Evolutionary conservation across 2,329 filamentous ascomycete genomes (phyloP).

Genomic region (Penicillium glabrum): DNA sequence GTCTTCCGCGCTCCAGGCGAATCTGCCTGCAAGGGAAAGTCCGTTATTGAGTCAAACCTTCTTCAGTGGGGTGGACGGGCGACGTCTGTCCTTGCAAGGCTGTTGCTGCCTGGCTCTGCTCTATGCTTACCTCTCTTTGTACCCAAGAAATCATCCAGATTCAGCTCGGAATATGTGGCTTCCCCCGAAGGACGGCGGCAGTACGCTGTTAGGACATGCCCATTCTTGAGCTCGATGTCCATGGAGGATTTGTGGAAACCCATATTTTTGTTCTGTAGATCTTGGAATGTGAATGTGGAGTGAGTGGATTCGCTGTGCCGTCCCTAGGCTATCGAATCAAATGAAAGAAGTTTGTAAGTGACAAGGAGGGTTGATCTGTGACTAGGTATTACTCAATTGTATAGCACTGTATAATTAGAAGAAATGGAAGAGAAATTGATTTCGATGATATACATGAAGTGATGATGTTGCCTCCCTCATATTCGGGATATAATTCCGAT

Average conservation of each 20-base stretch:
- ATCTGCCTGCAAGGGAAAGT: slow-evolving; percentile 9
- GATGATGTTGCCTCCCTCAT: not conserved
- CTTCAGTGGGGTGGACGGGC: not conserved
- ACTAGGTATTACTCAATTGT: not conserved
- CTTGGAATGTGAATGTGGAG: not conserved
- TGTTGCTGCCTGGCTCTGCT: not conserved
- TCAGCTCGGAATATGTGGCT: slow-evolving; percentile 20
- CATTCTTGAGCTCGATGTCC: slow-evolving; percentile 18
- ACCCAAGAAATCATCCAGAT: slow-evolving; percentile 19
- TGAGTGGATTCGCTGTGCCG: not conserved
- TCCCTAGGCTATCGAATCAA: not conserved
- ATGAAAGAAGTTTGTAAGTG: not conserved
- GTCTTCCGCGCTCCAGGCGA: slow-evolving; percentile 16
- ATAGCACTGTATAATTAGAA: not conserved
- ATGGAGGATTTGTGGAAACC: slow-evolving; percentile 22
- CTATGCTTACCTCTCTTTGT: slow-evolving; percentile 15
- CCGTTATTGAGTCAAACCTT: not conserved
- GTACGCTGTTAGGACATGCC: slow-evolving; percentile 22
- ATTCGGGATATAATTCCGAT: not conserved
- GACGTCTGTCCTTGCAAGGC: not conserved
- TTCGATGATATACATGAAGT: not conserved
- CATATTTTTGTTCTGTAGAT: slow-evolving; percentile 5
- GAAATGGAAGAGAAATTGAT: not conserved
- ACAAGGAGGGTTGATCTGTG: not conserved
- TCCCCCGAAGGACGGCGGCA: slow-evolving; percentile 16